phyloP scores from a whole-genome alignment of 192 early-diverging fungal species.

The Borealophlyctis nickersoniae region DNA sequence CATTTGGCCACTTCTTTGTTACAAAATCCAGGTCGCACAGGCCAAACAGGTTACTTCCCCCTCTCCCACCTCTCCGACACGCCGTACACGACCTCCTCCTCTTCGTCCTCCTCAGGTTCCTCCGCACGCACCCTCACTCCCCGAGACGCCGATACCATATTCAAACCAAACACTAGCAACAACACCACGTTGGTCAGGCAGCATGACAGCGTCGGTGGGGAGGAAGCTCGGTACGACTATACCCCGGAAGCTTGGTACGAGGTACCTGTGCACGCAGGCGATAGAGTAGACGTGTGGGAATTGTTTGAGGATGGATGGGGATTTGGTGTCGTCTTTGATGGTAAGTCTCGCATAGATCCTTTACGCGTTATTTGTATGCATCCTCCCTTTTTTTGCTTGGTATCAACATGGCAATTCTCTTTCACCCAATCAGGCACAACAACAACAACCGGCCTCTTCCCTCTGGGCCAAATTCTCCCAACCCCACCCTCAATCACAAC shows the following conservation, averaged over 20 bases:
- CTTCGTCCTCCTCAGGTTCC: background rate
- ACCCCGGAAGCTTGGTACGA: background rate
- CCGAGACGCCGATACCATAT: too few relatives aligned
- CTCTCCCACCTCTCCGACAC: background rate
- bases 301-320: background rate
- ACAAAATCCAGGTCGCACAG: background rate
- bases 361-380: background rate
- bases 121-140: background rate
- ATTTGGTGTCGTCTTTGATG: background rate
- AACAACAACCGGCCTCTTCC: too few relatives aligned
- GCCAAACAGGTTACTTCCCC: slow-evolving; percentile 2
- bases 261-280: background rate
- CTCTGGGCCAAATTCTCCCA: too few relatives aligned
- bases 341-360: background rate
- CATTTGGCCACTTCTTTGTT: background rate
- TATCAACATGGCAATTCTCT: background rate
- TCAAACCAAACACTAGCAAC: too few relatives aligned
- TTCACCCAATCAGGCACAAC: too few relatives aligned
- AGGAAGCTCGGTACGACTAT: background rate
- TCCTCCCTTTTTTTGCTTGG: background rate
- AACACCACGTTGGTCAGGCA: too few relatives aligned
- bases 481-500: background rate
- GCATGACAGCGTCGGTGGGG: too few relatives aligned
- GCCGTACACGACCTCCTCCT: background rate
- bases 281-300: background rate